phyloP scores from a whole-genome alignment of 164 flowering plant species.

The Vitis cinerea region DNA sequence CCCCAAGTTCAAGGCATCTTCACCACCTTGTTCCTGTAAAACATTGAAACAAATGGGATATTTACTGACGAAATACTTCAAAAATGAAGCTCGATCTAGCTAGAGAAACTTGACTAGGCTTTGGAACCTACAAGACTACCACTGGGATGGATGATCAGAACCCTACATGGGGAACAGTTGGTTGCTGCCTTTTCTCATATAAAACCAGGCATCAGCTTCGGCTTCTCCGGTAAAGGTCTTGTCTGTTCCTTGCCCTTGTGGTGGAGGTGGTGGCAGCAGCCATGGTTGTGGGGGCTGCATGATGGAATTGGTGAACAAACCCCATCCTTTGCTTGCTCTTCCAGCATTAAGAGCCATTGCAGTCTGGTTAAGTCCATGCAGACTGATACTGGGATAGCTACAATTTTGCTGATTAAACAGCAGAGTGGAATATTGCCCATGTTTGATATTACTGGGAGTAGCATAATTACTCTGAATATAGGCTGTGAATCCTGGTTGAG shows the following conservation, averaged over 20 bases:
- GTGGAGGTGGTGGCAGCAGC: not conserved
- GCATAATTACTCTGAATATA: not conserved
- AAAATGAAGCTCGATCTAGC: no score
- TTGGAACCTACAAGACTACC: no score
- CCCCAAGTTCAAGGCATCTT: no score
- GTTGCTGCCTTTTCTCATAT: not conserved
- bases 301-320: no score
- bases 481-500: not conserved
- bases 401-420: not conserved
- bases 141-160: no score
- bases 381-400: no score
- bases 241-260: not conserved
- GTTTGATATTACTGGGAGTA: not conserved
- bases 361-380: no score
- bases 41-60: no score
- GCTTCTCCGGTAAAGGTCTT: not conserved
- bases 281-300: not conserved
- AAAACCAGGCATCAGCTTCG: not conserved
- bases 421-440: not conserved
- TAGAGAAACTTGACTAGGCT: no score
- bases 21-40: no score
- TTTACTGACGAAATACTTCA: no score
- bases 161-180: not conserved
- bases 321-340: not conserved
- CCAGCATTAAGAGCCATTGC: not conserved